Conservation (phyloP, 129 eudicot genomes). For the Tagetes erecta region DNA sequence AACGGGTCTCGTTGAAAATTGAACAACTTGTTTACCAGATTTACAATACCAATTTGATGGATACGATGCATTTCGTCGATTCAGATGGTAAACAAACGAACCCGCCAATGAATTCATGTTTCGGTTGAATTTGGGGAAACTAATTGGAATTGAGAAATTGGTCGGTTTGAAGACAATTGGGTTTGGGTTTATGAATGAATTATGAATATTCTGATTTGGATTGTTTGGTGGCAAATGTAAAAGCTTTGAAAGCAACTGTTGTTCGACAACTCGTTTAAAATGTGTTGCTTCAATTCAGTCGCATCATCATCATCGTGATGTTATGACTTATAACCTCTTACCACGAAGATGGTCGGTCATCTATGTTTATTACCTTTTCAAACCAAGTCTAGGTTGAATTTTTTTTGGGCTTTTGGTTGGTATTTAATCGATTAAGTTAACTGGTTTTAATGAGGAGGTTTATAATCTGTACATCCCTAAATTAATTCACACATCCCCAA, state of each 20-base stretch:
- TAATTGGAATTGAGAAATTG: conserved; percentile 30
- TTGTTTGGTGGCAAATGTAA: neutral
- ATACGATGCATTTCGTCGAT: conserved; percentile 26
- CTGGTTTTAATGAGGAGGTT: too few relatives aligned
- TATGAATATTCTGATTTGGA: neutral
- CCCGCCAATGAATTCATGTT: conserved; percentile 50
- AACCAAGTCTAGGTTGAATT: too few relatives aligned
- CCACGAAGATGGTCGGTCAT: neutral
- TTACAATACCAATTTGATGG: conserved; percentile 28
- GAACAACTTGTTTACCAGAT: conserved; percentile 22
- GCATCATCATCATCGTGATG: neutral
- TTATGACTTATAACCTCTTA: neutral
- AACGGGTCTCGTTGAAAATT: conserved; percentile 28
- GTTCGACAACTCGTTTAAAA: conserved; percentile 12
- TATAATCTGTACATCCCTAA: too few relatives aligned
- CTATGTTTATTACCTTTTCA: too few relatives aligned
- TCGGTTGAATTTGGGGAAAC: conserved; percentile 21
- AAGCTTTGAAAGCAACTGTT: neutral
- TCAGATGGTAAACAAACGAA: conserved; percentile 35
- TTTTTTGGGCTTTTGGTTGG: too few relatives aligned
- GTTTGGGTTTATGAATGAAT: neutral
- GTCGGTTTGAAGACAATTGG: neutral
- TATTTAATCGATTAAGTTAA: too few relatives aligned
- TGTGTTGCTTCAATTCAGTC: neutral
- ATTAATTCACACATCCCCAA: too few relatives aligned